Evolutionary conservation across 441 rosid species (phyloP), one percentile per base, ranked within the genome.

Genomic region (Francoa sonchifolia): DNA sequence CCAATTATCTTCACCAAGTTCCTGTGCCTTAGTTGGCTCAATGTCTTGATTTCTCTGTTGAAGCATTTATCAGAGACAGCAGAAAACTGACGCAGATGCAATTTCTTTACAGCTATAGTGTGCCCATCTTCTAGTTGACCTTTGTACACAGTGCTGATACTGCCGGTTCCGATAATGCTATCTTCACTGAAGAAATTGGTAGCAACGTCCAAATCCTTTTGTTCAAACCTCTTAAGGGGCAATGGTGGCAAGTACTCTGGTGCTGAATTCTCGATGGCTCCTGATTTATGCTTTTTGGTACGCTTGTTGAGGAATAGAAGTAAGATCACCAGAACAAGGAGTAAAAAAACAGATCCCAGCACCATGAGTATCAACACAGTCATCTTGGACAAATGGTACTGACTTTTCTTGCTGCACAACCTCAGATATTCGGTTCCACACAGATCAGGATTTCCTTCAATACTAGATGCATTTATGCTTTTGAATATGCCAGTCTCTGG

Each of bases 81-180:
- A 1, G 89, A 62, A 48, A 83, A 80, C 53, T 78, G 73, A 37
- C 64, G 71, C 56, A 88, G 51, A 55, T 83, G 76, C 51, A 88
- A 53, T 41, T 59, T 66, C 64, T 87, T 87, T n/a, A 83, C 81
- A 13, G 79, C 95, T 38, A 83, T 46, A 8, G 47, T 48, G 61
- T 61, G 48, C 7, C 80, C 82, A 25, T 76, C 84, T 33, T 74
- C 74, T 20, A 83, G 36, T 16, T 42, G 66, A 22, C 92, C 95
- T 58, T 62, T 76, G 74, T 83, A 88, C 28, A 88, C 95, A 0
- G 82, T 80, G 55, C 95, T 88, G 62, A 88, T 58, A 42, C 71
- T 74, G 71, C 95, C 74, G 18, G 77, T 33, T 9, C 95, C 93
- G 2, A 80, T 58, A 43, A 83, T 66, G 43, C 76, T 78, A 16